Percentiles rank a stretch among this genome's conserved stretches.
These are phyloP conservation scores for Hypoxylon subgilvum DNA, from an alignment of 495 filamentous ascomycete species.

Conservation along the genomic window DNA sequence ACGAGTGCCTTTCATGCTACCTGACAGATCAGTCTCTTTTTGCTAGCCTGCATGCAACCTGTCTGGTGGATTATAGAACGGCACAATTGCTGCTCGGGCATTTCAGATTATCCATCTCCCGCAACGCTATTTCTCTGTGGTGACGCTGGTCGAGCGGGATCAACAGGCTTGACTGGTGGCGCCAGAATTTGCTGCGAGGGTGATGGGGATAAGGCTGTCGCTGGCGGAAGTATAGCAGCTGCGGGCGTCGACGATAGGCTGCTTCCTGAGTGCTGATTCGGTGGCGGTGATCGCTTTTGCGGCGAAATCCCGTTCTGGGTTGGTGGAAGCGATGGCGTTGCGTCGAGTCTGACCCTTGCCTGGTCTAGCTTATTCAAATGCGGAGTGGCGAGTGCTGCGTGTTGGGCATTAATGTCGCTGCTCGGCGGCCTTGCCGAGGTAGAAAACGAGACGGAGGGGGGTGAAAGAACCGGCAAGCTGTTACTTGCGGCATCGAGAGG, in stretches of 20 bases:
- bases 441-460: constrained; percentile 28
- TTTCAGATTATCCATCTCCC: constrained; percentile 12
- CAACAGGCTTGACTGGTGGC: constrained; percentile 55
- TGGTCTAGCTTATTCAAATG: constrained; percentile 36
- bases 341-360: constrained; percentile 25
- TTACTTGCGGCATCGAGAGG: constrained; percentile 33
- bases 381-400: constrained; percentile 31
- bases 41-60: background rate
- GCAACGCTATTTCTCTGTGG: constrained; percentile 11
- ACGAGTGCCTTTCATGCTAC: background rate
- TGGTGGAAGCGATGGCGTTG: constrained; percentile 57
- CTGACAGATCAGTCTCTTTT: background rate
- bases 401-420: constrained; percentile 13
- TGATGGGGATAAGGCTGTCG: constrained; percentile 58
- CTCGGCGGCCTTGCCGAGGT: constrained; percentile 22
- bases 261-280: constrained; percentile 37
- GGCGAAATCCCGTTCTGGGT: constrained; percentile 72
- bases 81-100: background rate
- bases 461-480: constrained; percentile 27
- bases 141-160: constrained; percentile 40
- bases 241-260: constrained; percentile 36
- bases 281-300: constrained; percentile 69
- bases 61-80: background rate
- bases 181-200: constrained; percentile 57
- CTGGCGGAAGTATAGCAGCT: constrained; percentile 57